Evolutionary conservation across 2,329 filamentous ascomycete species (phyloP).

Genomic region (Drechslerella dactyloides): DNA sequence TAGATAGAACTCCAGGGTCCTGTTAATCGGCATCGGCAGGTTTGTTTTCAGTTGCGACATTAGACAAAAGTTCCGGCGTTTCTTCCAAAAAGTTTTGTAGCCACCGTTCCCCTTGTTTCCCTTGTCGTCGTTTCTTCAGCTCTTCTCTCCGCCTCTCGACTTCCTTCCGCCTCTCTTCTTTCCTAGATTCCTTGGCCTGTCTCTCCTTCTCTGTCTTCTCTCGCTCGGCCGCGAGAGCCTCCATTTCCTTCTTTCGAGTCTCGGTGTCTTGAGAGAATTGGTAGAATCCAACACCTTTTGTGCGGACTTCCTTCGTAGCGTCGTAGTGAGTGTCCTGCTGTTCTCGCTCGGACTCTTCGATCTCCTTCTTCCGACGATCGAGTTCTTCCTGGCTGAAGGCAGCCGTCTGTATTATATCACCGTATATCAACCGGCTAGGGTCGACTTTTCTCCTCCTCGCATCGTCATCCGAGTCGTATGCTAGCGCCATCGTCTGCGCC

Average conservation of each 20-base stretch:
- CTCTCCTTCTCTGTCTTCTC: constrained; percentile 70
- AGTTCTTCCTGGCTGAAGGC: constrained; percentile 79
- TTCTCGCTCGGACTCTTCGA: constrained; percentile 78
- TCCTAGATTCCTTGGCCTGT: constrained; percentile 66
- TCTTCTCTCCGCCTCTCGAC: constrained; percentile 59
- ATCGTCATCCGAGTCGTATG: constrained; percentile 44
- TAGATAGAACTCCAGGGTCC: not conserved
- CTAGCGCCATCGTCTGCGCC: constrained; percentile 26
- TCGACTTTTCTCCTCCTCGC: constrained; percentile 52
- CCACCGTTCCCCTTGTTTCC: constrained; percentile 75
- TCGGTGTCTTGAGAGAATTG: constrained; percentile 80
- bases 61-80: constrained; percentile 30
- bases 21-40: constrained; percentile 1
- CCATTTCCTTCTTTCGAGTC: constrained; percentile 75
- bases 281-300: constrained; percentile 89
- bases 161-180: constrained; percentile 63
- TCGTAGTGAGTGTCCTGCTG: constrained; percentile 88
- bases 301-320: constrained; percentile 79
- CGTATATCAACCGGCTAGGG: constrained; percentile 74
- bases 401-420: constrained; percentile 79
- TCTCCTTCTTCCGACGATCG: constrained; percentile 65
- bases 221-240: constrained; percentile 70
- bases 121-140: constrained; percentile 64
- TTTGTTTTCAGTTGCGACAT: constrained; percentile 15
- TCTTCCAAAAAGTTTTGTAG: constrained; percentile 65